Evolutionary conservation across 1,139 yeast species (phyloP).

Genomic region (Candida neerlandica): DNA sequence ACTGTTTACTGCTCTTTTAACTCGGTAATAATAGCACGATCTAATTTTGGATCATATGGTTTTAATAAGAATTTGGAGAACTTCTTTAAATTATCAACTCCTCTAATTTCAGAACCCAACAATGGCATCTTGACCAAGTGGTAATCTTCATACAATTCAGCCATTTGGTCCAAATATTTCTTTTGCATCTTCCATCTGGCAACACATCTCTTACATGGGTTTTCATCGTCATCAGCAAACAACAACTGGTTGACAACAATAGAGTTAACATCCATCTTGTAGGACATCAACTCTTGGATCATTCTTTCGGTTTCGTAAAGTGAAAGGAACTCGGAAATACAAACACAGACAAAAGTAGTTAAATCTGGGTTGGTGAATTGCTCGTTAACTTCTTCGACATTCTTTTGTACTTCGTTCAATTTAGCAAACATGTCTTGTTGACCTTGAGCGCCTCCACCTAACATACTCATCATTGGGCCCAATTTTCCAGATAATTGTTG

Average conservation of each 20-base stretch:
- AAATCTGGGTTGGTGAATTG: conserved; percentile 96
- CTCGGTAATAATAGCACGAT: conserved; percentile 63
- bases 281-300: conserved; percentile 92
- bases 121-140: conserved; percentile 94
- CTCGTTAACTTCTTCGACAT: conserved; percentile 84
- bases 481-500: conserved; percentile 82
- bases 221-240: conserved; percentile 74
- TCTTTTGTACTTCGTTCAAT: conserved; percentile 78
- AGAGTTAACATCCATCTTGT: conserved; percentile 94
- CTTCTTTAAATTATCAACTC: conserved; percentile 77
- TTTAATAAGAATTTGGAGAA: conserved; percentile 70
- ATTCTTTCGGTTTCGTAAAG: conserved; percentile 95
- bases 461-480: conserved; percentile 85
- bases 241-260: conserved; percentile 92
- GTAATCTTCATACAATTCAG: conserved; percentile 90
- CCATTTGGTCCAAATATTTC: conserved; percentile 92
- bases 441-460: conserved; percentile 71
- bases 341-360: conserved; percentile 95
- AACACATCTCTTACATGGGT: conserved; percentile 81
- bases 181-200: conserved; percentile 96
- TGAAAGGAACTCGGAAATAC: conserved; percentile 94
- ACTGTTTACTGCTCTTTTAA: conserved; percentile 54
- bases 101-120: conserved; percentile 92
- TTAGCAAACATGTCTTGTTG: conserved; percentile 81
- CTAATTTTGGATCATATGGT: conserved; percentile 69